Evolutionary conservation across 1,139 yeast species (phyloP).

Genomic region (Scheffersomyces parashehatae): DNA sequence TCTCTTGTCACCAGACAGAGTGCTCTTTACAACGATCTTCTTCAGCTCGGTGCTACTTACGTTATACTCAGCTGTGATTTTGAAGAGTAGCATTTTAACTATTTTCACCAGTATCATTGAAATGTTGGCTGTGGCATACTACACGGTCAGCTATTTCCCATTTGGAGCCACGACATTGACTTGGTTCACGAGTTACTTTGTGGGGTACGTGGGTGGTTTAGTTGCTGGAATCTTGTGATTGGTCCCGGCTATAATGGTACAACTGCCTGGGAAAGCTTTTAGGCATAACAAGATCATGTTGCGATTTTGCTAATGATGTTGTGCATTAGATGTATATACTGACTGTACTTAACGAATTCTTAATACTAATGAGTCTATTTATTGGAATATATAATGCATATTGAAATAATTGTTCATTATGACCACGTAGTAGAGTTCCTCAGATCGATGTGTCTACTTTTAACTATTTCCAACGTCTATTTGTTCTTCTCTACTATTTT

Average conservation of each 20-base stretch:
- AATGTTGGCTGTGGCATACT: constrained; percentile 82
- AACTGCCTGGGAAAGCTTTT: too few relatives aligned
- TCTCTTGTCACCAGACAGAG: constrained; percentile 69
- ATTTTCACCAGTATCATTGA: constrained; percentile 75
- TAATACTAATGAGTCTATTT: too few relatives aligned
- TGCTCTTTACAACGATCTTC: constrained; percentile 78
- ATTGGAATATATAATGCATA: too few relatives aligned
- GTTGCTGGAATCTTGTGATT: constrained; percentile 38
- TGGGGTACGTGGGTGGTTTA: constrained; percentile 72
- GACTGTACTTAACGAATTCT: too few relatives aligned
- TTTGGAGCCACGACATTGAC: constrained; percentile 89
- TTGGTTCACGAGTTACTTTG: constrained; percentile 75
- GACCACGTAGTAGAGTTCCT: too few relatives aligned
- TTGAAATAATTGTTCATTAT: too few relatives aligned
- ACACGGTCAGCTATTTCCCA: constrained; percentile 90
- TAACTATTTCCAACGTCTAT: too few relatives aligned
- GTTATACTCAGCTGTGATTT: constrained; percentile 51
- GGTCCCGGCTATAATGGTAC: neutral
- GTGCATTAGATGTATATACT: too few relatives aligned
- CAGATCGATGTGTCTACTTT: too few relatives aligned
- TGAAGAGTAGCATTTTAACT: constrained; percentile 75
- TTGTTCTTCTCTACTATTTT: too few relatives aligned
- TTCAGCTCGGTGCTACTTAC: constrained; percentile 74
- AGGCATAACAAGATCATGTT: too few relatives aligned
- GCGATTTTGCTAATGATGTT: too few relatives aligned